These are phyloP conservation scores for Schwanniomyces polymorphus DNA, from an alignment of 805 yeast genomes.

Conservation along the genomic window DNA sequence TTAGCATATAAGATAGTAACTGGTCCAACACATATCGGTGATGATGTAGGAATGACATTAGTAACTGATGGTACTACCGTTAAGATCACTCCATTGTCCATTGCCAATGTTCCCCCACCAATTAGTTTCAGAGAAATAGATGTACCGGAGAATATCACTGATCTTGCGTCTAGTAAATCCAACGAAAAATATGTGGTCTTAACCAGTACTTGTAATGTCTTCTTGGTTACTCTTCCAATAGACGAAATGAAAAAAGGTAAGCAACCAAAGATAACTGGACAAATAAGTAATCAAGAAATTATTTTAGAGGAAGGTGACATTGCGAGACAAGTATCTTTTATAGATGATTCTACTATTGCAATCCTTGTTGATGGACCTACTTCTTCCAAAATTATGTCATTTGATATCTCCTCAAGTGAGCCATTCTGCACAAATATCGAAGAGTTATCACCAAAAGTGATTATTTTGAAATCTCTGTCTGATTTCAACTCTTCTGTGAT, in stretches of 20 bases:
- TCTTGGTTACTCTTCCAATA: slow-evolving; percentile 44
- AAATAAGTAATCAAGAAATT: slow-evolving; percentile 32
- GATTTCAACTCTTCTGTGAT: slow-evolving; percentile 53
- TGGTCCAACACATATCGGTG: slow-evolving; percentile 70
- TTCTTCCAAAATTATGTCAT: slow-evolving; percentile 50
- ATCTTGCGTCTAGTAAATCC: slow-evolving; percentile 61
- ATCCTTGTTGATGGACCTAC: slow-evolving; percentile 56
- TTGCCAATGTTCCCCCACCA: slow-evolving; percentile 96
- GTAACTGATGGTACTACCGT: slow-evolving; percentile 78
- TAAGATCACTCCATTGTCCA: slow-evolving; percentile 75
- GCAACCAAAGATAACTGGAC: slow-evolving; percentile 42
- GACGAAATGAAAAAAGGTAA: slow-evolving; percentile 49
- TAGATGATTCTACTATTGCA: slow-evolving; percentile 52
- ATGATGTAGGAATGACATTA: slow-evolving; percentile 74
- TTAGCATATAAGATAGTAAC: slow-evolving; percentile 60
- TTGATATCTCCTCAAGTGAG: slow-evolving; percentile 42
- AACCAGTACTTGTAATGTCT: slow-evolving; percentile 39
- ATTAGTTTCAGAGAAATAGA: slow-evolving; percentile 69
- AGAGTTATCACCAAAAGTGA: slow-evolving; percentile 50
- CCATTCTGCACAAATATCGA: slow-evolving; percentile 43
- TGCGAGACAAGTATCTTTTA: slow-evolving; percentile 64
- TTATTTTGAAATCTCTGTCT: slow-evolving; percentile 54
- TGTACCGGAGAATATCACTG: slow-evolving; percentile 51
- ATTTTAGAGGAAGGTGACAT: slow-evolving; percentile 40
- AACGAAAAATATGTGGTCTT: slow-evolving; percentile 62